Evolutionary conservation across 345 rosid genomes (phyloP).

Genomic region (Euphorbia tirucalli): DNA sequence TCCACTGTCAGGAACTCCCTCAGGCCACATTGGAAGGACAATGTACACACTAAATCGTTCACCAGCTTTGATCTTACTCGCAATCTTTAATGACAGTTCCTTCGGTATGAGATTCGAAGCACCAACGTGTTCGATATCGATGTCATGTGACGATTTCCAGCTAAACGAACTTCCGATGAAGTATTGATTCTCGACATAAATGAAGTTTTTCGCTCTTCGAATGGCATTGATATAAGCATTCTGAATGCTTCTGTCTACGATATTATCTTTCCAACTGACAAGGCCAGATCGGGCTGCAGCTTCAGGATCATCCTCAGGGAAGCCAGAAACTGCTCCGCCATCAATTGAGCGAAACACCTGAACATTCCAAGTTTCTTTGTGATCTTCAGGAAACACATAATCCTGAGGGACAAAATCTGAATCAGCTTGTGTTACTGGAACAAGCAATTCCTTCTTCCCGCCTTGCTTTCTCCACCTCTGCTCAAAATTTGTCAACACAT

Average conservation of each 20-base stretch:
- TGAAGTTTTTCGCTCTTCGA: constrained; percentile 44
- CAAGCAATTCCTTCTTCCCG: constrained; percentile 28
- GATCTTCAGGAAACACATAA: constrained; percentile 27
- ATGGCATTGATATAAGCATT: constrained; percentile 50
- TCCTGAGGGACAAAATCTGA: constrained; percentile 24
- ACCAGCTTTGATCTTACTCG: constrained; percentile 42
- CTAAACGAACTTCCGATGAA: constrained; percentile 45
- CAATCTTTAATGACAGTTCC: constrained; percentile 48
- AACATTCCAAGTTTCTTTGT: constrained; percentile 41
- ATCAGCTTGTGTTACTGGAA: constrained; percentile 19
- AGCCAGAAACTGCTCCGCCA: constrained; percentile 44
- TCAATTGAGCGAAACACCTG: constrained; percentile 48
- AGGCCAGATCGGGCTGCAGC: constrained; percentile 38
- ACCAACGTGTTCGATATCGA: constrained; percentile 29
- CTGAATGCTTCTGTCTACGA: constrained; percentile 47
- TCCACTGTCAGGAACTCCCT: constrained; percentile 46
- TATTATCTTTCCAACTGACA: constrained; percentile 32
- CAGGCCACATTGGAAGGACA: constrained; percentile 65
- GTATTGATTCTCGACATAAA: constrained; percentile 51
- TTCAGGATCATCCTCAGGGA: constrained; percentile 32
- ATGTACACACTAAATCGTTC: constrained; percentile 45
- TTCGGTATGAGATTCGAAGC: constrained; percentile 47
- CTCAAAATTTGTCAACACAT: constrained; percentile 45
- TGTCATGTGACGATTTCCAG: constrained; percentile 35
- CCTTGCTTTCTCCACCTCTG: constrained; percentile 57